Evolutionary conservation across 2,329 filamentous ascomycete genomes (phyloP).

Genomic region (Fusarium begoniae): DNA sequence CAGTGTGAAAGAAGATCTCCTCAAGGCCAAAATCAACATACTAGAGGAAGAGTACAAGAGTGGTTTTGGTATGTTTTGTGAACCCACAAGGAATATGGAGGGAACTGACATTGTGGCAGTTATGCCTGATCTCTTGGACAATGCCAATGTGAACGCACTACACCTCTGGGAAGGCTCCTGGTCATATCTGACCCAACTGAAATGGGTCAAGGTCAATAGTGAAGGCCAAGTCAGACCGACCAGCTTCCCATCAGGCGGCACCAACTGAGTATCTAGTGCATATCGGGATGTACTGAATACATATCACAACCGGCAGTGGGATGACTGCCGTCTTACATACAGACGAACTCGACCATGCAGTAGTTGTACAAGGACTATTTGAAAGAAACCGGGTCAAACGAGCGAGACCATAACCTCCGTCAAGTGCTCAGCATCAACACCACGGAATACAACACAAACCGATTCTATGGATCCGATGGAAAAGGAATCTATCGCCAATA

Average conservation of each 20-base stretch:
- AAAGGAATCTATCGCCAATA: not conserved
- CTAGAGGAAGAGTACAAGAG: constrained; percentile 83
- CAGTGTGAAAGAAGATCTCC: constrained; percentile 77
- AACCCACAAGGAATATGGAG: not conserved
- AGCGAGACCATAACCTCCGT: not conserved
- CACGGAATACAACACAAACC: not conserved
- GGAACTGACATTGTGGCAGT: constrained; percentile 53
- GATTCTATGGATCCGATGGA: not conserved
- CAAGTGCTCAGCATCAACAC: not conserved
- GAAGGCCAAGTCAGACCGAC: constrained; percentile 73
- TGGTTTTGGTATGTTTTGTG: constrained; percentile 76
- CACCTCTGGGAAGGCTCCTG: constrained; percentile 84
- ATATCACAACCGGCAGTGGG: not conserved
- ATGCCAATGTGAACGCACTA: constrained; percentile 71
- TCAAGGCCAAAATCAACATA: constrained; percentile 74
- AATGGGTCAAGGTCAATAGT: constrained; percentile 78
- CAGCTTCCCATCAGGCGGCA: constrained; percentile 73
- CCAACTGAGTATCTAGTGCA: constrained; percentile 11
- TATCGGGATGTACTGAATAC: not conserved
- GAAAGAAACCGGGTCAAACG: not conserved
- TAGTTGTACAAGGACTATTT: not conserved
- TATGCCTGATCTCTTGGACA: constrained; percentile 78
- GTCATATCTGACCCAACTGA: constrained; percentile 78
- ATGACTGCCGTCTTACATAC: not conserved
- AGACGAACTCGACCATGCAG: not conserved